Evolutionary conservation across 1,284 basidiomycete genomes (phyloP), one percentile per base, ranked within the genome.

Genomic region (Trichosporon faecale): DNA sequence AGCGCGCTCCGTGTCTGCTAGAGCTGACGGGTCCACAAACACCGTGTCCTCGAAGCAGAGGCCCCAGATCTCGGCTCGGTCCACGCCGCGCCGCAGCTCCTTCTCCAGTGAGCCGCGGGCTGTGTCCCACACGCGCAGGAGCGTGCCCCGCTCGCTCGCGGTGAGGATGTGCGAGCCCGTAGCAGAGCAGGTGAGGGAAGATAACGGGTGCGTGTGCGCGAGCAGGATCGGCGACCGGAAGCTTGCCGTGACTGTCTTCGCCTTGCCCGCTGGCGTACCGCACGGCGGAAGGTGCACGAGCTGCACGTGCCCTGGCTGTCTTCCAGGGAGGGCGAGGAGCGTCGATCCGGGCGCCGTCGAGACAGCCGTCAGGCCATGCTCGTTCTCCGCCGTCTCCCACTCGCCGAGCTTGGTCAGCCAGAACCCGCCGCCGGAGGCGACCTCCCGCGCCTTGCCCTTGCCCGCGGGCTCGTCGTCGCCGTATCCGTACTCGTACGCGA

Each of bases 51-150:
- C 80, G 63, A 85, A 81, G 11, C 71, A 89, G 23, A 94, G 89
- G 0, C 93, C 93, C 84, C 94, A 97, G 68, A 98, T 95, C 77
- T 92, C 91, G 21, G 95, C 95, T 74, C 91, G 90, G 81, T 98
- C 95, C 18, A 91, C 89, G 3, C 95, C 95, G 79, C 95, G 87
- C 67, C 95, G 86, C 37, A 98, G 86, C 80, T 97, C 95, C 65
- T 90, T 86, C 60, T 93, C 84, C 55, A 92, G 88, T 73, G 90
- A 90, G 7, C 93, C 92, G 2, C 89, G 88, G 16, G 85, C 80
- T 0, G 91, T 85, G 80, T 96, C 92, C 94, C 94, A 98, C 73
- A 97, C 88, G 57, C 95, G 88, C 40, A 98, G 87, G 40, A 98
- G 86, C 1, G 95, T 98, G 7, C 95, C 95, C 68, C 90, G 87